Percentiles rank a stretch among this genome's conserved stretches.
phyloP scores from a whole-genome alignment of 768 basidiomycete genomes.

The Hebeloma cylindrosporum region DNA sequence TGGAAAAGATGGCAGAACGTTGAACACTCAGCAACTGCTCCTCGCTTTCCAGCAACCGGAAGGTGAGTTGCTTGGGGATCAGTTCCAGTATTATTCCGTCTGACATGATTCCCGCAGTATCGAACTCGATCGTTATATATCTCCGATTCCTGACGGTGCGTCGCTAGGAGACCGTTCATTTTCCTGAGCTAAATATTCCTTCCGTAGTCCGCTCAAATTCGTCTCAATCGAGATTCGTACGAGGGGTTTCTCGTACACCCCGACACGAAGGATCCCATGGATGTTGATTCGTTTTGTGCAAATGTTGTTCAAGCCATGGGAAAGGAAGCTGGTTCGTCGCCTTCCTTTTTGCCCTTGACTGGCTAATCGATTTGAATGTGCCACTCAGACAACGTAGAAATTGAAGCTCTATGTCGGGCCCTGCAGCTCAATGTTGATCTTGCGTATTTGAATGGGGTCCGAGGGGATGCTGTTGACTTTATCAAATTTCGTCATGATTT shows the following conservation, averaged over 20 bases:
- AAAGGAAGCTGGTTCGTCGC: constrained; percentile 66
- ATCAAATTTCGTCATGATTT: constrained; percentile 58
- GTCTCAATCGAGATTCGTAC: constrained; percentile 58
- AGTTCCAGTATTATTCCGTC: background rate
- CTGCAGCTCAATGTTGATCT: constrained; percentile 67
- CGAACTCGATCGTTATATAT: constrained; percentile 76
- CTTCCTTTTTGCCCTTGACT: background rate
- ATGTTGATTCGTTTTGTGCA: constrained; percentile 68
- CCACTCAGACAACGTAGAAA: constrained; percentile 74
- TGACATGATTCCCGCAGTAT: constrained; percentile 36
- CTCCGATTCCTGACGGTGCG: constrained; percentile 73
- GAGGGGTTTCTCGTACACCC: constrained; percentile 76
- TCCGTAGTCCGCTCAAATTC: constrained; percentile 69
- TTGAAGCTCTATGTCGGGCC: constrained; percentile 71
- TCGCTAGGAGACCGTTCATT: background rate
- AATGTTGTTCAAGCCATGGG: constrained; percentile 75
- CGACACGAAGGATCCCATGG: constrained; percentile 59
- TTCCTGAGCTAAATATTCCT: background rate
- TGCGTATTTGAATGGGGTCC: constrained; percentile 77
- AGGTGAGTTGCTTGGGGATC: constrained; percentile 33
- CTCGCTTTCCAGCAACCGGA: constrained; percentile 53
- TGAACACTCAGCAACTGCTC: constrained; percentile 43
- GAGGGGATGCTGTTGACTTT: constrained; percentile 59
- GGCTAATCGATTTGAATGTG: background rate
- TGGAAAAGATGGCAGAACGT: constrained; percentile 29